Percentiles rank a stretch among this genome's conserved stretches.
Evolutionary conservation across 257 asterid species (phyloP).

Genomic region (Petrea volubilis): DNA sequence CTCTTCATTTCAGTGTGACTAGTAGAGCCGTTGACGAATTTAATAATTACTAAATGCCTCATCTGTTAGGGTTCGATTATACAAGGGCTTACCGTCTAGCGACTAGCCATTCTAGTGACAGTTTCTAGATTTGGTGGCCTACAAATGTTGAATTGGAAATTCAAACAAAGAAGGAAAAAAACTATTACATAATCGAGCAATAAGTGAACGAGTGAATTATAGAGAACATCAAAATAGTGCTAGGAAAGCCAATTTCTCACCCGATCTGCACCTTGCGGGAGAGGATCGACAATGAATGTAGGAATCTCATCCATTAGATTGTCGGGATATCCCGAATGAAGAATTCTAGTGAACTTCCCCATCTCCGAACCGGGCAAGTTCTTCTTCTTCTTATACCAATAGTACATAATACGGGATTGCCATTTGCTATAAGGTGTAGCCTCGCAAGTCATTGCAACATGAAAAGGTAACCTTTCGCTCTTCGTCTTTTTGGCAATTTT

Average conservation of each 20-base stretch:
- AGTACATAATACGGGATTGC: constrained; percentile 69
- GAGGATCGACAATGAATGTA: constrained; percentile 62
- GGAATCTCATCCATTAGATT: constrained; percentile 69
- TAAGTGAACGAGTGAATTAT: neutral
- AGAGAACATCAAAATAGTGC: neutral
- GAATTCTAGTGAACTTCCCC: constrained; percentile 61
- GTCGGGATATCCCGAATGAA: constrained; percentile 60
- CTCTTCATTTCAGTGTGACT: no score
- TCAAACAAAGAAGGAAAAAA: neutral
- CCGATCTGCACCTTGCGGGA: constrained; percentile 54
- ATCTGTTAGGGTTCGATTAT: no score
- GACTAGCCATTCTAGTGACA: no score
- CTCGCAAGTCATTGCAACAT: constrained; percentile 51
- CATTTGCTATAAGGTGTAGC: constrained; percentile 54
- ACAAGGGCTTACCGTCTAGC: no score
- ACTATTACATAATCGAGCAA: neutral
- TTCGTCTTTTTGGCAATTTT: constrained; percentile 8
- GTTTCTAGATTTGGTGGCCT: neutral
- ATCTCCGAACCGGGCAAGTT: constrained; percentile 56
- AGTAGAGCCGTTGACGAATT: no score
- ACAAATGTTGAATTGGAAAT: neutral
- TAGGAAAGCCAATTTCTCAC: constrained; percentile 30
- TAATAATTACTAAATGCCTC: no score
- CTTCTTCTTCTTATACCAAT: constrained; percentile 52
- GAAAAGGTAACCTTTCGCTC: constrained; percentile 33